A percentile compares a stretch with the other conserved stretches of the same genome.
These are phyloP conservation scores for Mycena galericulata DNA, from an alignment of 768 basidiomycete species.

Conservation along the genomic window DNA sequence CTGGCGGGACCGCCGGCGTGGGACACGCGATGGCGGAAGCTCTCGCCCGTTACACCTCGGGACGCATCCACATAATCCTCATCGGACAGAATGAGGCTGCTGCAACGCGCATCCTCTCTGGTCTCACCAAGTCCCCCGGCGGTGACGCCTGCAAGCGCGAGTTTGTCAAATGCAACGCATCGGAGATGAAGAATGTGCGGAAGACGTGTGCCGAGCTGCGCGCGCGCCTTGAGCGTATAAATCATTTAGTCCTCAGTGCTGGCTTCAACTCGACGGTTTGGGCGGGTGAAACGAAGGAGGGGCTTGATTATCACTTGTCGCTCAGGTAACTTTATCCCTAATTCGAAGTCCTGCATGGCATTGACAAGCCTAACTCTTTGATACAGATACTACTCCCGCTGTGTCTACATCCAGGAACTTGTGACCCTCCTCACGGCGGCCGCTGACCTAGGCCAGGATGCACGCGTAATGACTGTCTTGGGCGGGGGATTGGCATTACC, in stretches of 20 bases:
- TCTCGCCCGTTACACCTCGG: slow-evolving; percentile 48
- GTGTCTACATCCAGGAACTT: too few species aligned
- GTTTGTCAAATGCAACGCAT: slow-evolving; percentile 49
- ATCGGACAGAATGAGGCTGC: slow-evolving; percentile 48
- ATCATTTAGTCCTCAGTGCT: slow-evolving; percentile 48
- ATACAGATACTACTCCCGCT: too few species aligned
- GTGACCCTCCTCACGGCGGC: too few species aligned
- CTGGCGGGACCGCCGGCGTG: slow-evolving; percentile 33
- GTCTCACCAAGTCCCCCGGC: slow-evolving; percentile 37
- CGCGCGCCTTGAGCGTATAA: slow-evolving; percentile 44
- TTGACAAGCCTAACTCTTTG: slow-evolving; percentile 29
- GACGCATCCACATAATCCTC: slow-evolving; percentile 51
- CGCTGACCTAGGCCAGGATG: too few species aligned
- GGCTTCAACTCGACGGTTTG: slow-evolving; percentile 42
- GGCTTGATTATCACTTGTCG: slow-evolving; percentile 49
- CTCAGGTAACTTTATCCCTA: too few species aligned
- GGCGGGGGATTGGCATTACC: slow-evolving; percentile 37
- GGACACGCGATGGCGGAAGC: slow-evolving; percentile 45
- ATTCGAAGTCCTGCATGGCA: too few species aligned
- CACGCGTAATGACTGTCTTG: too few species aligned
- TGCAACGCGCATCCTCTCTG: slow-evolving; percentile 44
- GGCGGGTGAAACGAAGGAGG: slow-evolving; percentile 47
- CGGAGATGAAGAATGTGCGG: slow-evolving; percentile 48
- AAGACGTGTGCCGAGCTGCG: slow-evolving; percentile 39
- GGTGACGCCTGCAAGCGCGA: slow-evolving; percentile 38